Evolutionary conservation across 371 early-diverging fungal genomes (phyloP), one percentile per base, ranked within the genome.

Genomic region (Mucor mucedo): DNA sequence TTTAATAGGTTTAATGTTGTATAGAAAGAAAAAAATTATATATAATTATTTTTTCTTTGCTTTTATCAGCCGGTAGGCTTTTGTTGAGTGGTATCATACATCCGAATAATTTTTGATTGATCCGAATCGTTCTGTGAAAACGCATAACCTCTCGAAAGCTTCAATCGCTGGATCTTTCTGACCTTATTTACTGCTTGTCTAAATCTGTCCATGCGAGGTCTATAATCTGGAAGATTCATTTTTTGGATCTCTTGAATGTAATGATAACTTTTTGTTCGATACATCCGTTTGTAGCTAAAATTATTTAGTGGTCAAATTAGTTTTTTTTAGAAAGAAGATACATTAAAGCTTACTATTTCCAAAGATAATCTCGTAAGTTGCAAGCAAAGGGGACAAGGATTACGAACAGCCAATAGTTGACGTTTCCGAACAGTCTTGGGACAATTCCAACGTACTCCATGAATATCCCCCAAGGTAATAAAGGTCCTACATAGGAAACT

Each of bases 191-290:
- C 97, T 3, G 97, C 97, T 78, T 95, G 95, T 58, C 93, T 87
- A 90, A 98, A 98, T 61, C 94, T 84, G 70, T 98, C 96, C 95
- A 95, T 93, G 28, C 96, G 83, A 21, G 98, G 97, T 41, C 96
- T 87, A 74, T 95, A 94, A 66, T 98, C 98, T 10, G 97, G 97
- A 45, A 97, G 90, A 79, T 97, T 95, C 86, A 89, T 91, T 76
- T 98, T 96, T 76, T 96, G 95, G 55, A 98, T 96, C 76, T 98
- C 98, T 78, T 98, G 98, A 42, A 97, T 91, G 62, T 93, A 91
- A 75, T 98, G 98, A 79, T 97, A 96, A 13, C 91, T 85, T 55
- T 84, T 66, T 6, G 91, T 55, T 47, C 69, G 35, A 21, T 69
- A 66, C 66, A 65, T 69, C n/a, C 73, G 63, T 38, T 62, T 65